Evolutionary conservation across 495 filamentous ascomycete species (phyloP), one percentile per base, ranked within the genome.

Genomic region (Pseudotulostoma volvatum): DNA sequence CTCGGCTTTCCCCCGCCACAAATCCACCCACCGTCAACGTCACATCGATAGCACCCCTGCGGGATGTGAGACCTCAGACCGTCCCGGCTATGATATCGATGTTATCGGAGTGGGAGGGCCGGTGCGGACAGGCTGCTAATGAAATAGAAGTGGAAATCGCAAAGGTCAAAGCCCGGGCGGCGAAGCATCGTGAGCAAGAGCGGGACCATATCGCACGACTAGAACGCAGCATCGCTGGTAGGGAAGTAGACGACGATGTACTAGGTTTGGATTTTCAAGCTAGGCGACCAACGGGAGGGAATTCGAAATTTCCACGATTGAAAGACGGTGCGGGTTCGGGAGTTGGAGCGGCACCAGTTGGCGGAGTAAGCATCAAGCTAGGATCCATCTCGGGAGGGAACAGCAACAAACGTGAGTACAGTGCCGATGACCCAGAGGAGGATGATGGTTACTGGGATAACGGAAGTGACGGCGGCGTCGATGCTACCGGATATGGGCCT

Each of bases 21-120:
- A 67, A 70, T 33, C 61, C 74, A 41, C 71, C 77, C 14, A 66
- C 67, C 44, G 76, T 95, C 15, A 74, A 73, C 50, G 74, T 95
- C 33, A 79, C 79, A 38, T 73, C 79, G 44, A 75, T 93, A 32
- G 72, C 86, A 0, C 76, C 86, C 1, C 74, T 95, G 1, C 84
- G 90, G 18, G 90, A 97, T 47, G 74, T 92, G 2, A 70, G 70
- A 9, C 84, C 84, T 0, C 65, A 70, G 42, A 70, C 73, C 34
- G 64, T 93, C 15, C 67, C 74, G 0, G 51, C 55, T 0, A 77
- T 94, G 63, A 66, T 87, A 3, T 52, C 59, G 3, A 67, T 73
- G 7, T 63, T 97, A 5, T 60, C 69, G 9, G 70, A 74, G 23
- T 97, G 85, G 86, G 73, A 79, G 38, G 54, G 56, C 14, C 76